Conservation (phyloP, 2,329 filamentous ascomycete species). For the Trichoderma semiorbis region DNA sequence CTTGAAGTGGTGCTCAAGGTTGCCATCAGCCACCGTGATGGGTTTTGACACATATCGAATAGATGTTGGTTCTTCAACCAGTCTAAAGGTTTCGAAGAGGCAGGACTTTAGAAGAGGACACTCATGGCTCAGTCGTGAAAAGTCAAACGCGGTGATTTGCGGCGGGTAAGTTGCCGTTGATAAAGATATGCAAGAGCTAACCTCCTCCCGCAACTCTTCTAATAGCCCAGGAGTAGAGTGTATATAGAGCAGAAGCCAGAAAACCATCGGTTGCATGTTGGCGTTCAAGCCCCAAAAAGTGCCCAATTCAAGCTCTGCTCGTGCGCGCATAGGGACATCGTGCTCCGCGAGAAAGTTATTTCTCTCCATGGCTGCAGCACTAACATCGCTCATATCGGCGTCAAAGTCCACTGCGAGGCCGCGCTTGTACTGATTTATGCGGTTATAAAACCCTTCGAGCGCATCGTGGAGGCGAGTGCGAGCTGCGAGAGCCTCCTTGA, state of each 20-base stretch:
- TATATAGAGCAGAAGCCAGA: conserved; percentile 23
- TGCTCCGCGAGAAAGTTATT: conserved; percentile 20
- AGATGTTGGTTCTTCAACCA: conserved; percentile 23
- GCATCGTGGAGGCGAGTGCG: conserved; percentile 20
- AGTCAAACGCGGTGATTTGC: conserved; percentile 15
- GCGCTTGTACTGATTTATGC: background rate
- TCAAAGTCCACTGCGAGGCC: conserved; percentile 17
- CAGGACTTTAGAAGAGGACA: conserved; percentile 25
- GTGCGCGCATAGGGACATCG: background rate
- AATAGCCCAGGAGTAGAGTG: conserved; percentile 21
- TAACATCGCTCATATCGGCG: conserved; percentile 22
- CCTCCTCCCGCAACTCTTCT: conserved; percentile 21
- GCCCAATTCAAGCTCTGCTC: conserved; percentile 3
- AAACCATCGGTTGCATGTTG: conserved; percentile 24
- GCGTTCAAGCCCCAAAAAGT: conserved; percentile 25
- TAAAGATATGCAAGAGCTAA: conserved; percentile 13
- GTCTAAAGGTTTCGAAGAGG: conserved; percentile 24
- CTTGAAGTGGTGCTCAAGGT: conserved; percentile 19
- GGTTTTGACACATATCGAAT: conserved; percentile 22
- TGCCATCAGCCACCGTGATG: conserved; percentile 19
- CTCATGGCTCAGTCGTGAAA: background rate
- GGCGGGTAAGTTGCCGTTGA: background rate
- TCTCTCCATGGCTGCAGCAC: conserved; percentile 20
- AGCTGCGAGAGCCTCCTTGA: conserved; percentile 22
- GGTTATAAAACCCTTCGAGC: background rate